Percentiles rank a stretch among this genome's conserved stretches.
phyloP scores from a whole-genome alignment of 1,284 basidiomycete genomes.

The Ceratobasidium sp. region DNA sequence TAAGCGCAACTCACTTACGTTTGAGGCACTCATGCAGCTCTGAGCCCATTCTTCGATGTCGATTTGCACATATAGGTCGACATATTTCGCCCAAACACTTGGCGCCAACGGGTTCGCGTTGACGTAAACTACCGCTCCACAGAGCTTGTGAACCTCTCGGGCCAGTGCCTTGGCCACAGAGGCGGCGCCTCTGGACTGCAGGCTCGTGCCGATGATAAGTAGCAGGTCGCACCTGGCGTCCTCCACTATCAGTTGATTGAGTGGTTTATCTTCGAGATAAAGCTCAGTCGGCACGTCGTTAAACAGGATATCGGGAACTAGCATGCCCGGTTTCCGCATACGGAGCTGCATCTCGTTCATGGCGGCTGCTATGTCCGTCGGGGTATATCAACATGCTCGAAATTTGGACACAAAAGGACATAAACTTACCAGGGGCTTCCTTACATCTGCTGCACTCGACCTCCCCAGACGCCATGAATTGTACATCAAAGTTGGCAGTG shows the following conservation, averaged over 20 bases:
- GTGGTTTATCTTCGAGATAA: neutral
- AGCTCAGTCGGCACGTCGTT: neutral
- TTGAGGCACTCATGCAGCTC: neutral
- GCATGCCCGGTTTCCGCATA: neutral
- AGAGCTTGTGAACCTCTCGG: neutral
- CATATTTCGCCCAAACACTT: neutral
- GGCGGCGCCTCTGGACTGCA: neutral
- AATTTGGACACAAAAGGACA: neutral
- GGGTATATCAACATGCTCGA: neutral
- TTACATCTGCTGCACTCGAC: neutral
- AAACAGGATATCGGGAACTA: neutral
- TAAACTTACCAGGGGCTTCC: neutral
- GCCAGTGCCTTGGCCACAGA: neutral
- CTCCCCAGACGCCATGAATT: neutral
- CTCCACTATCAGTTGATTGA: neutral
- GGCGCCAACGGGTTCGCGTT: neutral
- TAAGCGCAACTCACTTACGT: neutral
- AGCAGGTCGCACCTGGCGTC: neutral
- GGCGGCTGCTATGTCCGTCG: neutral
- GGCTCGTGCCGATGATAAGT: neutral
- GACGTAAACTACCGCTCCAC: slow-evolving; percentile 5
- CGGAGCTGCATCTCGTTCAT: neutral
- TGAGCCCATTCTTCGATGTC: slow-evolving; percentile 10
- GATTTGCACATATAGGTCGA: neutral
- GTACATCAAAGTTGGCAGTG: neutral